These are phyloP conservation scores for Tribonema minus DNA, from an alignment of 108 stramenopile species.

Conservation along the genomic window DNA sequence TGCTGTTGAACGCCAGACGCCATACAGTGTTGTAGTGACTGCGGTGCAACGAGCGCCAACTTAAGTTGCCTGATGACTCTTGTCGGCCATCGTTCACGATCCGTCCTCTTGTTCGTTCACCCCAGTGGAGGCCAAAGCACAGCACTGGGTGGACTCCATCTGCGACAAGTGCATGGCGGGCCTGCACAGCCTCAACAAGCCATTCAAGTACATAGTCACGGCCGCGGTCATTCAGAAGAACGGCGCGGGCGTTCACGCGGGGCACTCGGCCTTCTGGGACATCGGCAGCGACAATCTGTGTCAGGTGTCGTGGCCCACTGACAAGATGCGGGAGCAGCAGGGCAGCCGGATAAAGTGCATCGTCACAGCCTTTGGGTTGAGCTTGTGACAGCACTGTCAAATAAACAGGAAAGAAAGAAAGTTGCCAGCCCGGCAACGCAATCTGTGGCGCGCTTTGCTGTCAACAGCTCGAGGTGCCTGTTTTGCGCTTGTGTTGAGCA, in stretches of 20 bases:
- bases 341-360: slow-evolving; percentile 45
- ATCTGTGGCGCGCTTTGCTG: too few relatives aligned
- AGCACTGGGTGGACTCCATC: slow-evolving; percentile 51
- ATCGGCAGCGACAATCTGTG: slow-evolving; percentile 49
- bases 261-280: slow-evolving; percentile 56
- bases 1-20: too few relatives aligned
- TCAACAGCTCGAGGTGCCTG: too few relatives aligned
- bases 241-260: slow-evolving; percentile 51
- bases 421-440: too few relatives aligned
- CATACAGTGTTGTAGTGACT: too few relatives aligned
- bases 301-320: slow-evolving; percentile 45
- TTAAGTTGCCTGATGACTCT: too few relatives aligned
- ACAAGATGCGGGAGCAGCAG: slow-evolving; percentile 49
- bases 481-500: too few relatives aligned
- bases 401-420: too few relatives aligned
- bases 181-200: slow-evolving; percentile 54
- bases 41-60: too few relatives aligned
- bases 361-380: slow-evolving; percentile 34
- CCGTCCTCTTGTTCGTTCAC: not conserved
- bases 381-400: slow-evolving; percentile 11
- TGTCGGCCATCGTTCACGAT: too few relatives aligned
- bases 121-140: not conserved
- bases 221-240: slow-evolving; percentile 55
- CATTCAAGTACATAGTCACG: slow-evolving; percentile 55
- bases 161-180: slow-evolving; percentile 51